Evolutionary conservation across 345 rosid species (phyloP), one percentile per base, ranked within the genome.

Genomic region (Bruguiera gymnorhiza): DNA sequence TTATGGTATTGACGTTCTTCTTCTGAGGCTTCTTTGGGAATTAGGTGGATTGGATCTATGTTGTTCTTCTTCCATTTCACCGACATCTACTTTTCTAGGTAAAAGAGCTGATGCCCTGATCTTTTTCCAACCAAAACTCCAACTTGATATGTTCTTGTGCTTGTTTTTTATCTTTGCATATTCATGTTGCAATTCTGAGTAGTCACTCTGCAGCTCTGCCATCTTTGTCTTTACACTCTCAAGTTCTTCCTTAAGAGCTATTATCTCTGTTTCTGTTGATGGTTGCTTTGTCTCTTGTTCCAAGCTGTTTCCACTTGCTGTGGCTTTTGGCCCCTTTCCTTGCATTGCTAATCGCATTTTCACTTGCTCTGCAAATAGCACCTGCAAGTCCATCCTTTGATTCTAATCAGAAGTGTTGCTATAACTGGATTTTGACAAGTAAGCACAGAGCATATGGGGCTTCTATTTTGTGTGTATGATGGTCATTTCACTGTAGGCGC

Each of bases 351-450:
- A 61, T 79, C 90, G 87, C 87, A 94, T 84, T 82, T 94, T 94
- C 53, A 84, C 73, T 86, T 94, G 97, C 80, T 91, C 93, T 3
- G 93, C 81, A 80, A 94, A 89, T 67, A 89, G 75, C 51, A 85
- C 94, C 89, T 89, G 89, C 84, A 73, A 70, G 31, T 50, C 18
- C 62, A 34, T 37, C 64, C 37, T 60, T 50, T 63, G 30, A 54
- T 72, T 26, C 19, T 24, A 27, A 71, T 52, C 31, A 60, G 65
- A 65, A 64, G 29, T 65, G 34, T 60, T 27, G 19, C 8, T 13
- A 60, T 71, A 66, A 62, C 24, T 24, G 53, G 21, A 16, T 37
- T 46, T 43, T 13, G 18, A 23, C 59, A n/a, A 55, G 16, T 8
- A n/a, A 55, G 27, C 27, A 23, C 27, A 13, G 15, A 23, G 16